Evolutionary conservation across 768 basidiomycete genomes (phyloP), one percentile per base, ranked within the genome.

Genomic region (Astraeus odoratus): DNA sequence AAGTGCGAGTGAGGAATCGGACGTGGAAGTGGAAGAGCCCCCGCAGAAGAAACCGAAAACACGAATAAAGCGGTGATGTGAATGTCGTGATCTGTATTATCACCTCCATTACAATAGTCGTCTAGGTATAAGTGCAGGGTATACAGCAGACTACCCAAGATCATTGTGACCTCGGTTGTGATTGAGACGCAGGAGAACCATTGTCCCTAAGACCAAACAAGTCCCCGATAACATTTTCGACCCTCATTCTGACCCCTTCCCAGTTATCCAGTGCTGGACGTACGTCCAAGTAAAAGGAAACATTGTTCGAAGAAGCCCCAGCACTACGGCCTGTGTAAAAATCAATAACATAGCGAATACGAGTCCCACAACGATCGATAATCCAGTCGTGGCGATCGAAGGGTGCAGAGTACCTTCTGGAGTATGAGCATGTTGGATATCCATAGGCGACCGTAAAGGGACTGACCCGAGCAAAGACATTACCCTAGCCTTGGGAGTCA

Each of bases 341-440:
- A 67, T 99, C 96, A 57, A 99, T 96, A 48, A 99, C 81, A 68
- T 99, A 99, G 41, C 95, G 83, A 60, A 92, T 73, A 46, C 79
- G 81, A 8, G 77, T 79, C 5, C 93, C 95, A 59, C 94, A 96
- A 26, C 95, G 82, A 63, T 96, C 92, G 40, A 99, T 82, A 40
- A 90, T 64, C 96, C 96, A 99, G 63, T 98, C 95, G 54, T 99
- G 96, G 43, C 91, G 74, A 63, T 99, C 96, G 65, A 99, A 99
- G 0, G 96, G 96, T 19, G 89, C 75, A 22, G 88, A 75, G 64
- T 96, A 99, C 9, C 95, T 99, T 54, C 6, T 23, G 25, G 34
- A 36, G 5, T 18, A 19, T 24, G 26, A 23, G 51, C 31, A 13
- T 2, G 18, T 9, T 9, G 1, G 13, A 2, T 3, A 39, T 2